Base-by-base conservation (phyloP, 2,329 filamentous ascomycete genomes). In the Arthroderma sp. region DNA sequence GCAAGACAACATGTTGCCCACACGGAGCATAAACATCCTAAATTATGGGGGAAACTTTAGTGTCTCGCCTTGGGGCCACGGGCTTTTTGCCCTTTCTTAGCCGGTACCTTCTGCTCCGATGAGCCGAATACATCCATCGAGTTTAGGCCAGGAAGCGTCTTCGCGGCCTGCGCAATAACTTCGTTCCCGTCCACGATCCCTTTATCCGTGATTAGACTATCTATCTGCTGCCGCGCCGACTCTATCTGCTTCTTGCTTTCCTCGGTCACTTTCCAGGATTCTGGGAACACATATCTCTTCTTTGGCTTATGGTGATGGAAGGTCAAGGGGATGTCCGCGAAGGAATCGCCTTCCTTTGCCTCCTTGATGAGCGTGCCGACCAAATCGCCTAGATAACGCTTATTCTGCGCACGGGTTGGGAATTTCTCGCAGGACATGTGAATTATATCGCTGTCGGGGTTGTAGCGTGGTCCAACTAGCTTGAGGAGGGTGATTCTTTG, bases 401-500 rank as follows among this genome's bases (percentile, higher is more conserved):
- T 98, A 77, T 98, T 98, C 76, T 97, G 91, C 17, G 91, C 88
- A 68, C 89, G 86, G 57, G 91, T 87, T 68, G 88, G 83, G 71
- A 87, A 95, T 68, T 85, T 84, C 72, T 97, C 93, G 74, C 87
- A 88, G 68, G 87, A 90, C 80, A 98, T 95, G 74, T 88, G 90
- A 65, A 96, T 78, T 59, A 88, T 76, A 65, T 90, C 83, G 56
- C 79, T 89, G 64, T 85, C 79, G 0, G 91, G 91, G 76, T 97
- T 93, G 79, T 90, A 97, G 63, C 93, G 85, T 15, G 84, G 71
- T 1, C 93, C 94, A 19, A 81, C 83, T 47, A 98, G 80, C 76
- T 97, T 97, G 72, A 86, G 86, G 61, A 98, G 79, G 72, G 96
- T 98, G 67, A 80, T 70, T 61, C 80, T 78, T 73, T 96, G 88